Evolutionary conservation across 2,329 filamentous ascomycete genomes (phyloP), one percentile per base, ranked within the genome.

Genomic region (Botryotinia narcissicola): DNA sequence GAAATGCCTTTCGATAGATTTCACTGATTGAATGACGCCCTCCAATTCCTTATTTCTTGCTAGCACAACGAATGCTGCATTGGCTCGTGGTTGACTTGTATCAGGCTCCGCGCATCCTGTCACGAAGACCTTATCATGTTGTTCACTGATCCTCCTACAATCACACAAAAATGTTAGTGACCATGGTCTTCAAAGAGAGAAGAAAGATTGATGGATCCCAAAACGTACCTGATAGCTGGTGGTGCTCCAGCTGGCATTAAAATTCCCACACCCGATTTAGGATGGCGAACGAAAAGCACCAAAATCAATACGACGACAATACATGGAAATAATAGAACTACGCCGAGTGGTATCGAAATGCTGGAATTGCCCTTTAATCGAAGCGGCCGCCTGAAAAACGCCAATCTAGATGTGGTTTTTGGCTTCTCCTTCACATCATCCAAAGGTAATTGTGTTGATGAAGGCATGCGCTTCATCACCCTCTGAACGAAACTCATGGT

Each of bases 1-100:
- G 89, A 99, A 99, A 84, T 99, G 96, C 79, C 96, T 90, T 85
- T 99, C 96, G 78, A 99, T 95, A 61, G 95, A 98, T 85, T 98
- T 98, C 82, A 99, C 89, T 16, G 96, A 98, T 83, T 98, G 94
- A 77, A 99, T 90, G 57, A 99, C 96, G 74, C 96, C 96, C 0
- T 97, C 95, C 76, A 99, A 83, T 84, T 99, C 96, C 86, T 97
- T 97, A 82, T 99, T 98, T 79, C 96, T 88, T 72, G 96, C 96
- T 74, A 99, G 88, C 57, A 99, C 94, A 76, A 99, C 96, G 80
- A 99, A 97, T 40, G 94, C 95, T 75, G 93, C 96, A 81, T 98
- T 99, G 78, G 93, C 96, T 80, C 94, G 90, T 60, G 94, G 93
- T 75, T 90, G 87, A 77, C 89, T 90, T 48, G 91, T 92, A 80